These are phyloP conservation scores for Dryas drummondii DNA, from an alignment of 306 rosid genomes.

Conservation along the genomic window DNA sequence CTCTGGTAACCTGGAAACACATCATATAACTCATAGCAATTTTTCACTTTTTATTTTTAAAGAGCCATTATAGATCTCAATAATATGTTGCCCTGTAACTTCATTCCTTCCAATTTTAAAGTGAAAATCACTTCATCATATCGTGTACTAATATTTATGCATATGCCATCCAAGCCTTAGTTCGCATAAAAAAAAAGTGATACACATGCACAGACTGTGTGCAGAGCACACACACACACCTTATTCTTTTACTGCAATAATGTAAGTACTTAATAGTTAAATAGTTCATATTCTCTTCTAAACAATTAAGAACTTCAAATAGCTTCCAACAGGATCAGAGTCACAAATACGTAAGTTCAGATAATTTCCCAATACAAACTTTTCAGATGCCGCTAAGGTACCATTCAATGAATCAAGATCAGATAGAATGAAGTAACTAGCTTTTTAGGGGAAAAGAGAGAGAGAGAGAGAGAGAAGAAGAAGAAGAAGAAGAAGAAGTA, in stretches of 20 bases:
- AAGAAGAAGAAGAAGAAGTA: not conserved
- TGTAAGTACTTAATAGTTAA: too few relatives aligned
- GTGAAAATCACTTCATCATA: not conserved
- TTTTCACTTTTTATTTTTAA: too few relatives aligned
- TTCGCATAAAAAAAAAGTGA: not conserved
- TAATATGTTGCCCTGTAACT: not conserved
- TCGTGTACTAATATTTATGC: not conserved
- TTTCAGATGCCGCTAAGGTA: not conserved
- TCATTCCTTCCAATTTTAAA: not conserved
- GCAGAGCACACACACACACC: too few relatives aligned
- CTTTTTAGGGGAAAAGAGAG: not conserved
- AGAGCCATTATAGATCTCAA: not conserved
- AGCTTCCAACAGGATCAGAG: not conserved
- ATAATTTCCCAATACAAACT: not conserved
- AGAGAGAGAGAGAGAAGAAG: not conserved
- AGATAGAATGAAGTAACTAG: not conserved
- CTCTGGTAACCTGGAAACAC: constrained; percentile 30
- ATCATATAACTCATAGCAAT: too few relatives aligned
- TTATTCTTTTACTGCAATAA: too few relatives aligned
- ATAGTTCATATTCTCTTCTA: not conserved
- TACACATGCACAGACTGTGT: too few relatives aligned
- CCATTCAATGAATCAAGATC: not conserved
- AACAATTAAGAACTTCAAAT: not conserved
- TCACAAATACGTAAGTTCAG: not conserved
- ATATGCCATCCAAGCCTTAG: not conserved